Conservation (phyloP, 1,284 basidiomycete species). For the Tilletia indica region DNA sequence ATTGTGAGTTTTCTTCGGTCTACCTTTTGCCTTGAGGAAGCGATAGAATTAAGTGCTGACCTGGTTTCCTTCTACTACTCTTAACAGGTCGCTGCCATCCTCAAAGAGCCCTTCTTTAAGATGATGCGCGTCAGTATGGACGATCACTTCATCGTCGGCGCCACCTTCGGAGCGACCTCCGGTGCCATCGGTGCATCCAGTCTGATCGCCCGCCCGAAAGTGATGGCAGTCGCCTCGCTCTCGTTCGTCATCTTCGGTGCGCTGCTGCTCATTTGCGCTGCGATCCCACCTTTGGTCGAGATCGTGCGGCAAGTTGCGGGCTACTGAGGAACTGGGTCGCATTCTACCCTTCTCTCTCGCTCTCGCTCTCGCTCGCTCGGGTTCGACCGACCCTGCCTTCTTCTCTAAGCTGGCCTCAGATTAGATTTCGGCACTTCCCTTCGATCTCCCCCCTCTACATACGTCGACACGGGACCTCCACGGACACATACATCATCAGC, state of each 20-base stretch:
- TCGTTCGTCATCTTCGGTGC: slow-evolving; percentile 45
- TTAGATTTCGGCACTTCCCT: no score
- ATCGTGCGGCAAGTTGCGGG: slow-evolving; percentile 24
- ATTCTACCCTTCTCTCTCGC: no score
- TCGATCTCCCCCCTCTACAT: no score
- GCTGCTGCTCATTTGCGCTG: slow-evolving; percentile 38
- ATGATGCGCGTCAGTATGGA: slow-evolving; percentile 32
- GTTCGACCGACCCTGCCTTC: no score
- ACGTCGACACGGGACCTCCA: no score
- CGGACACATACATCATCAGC: no score
- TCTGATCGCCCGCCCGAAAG: slow-evolving; percentile 37
- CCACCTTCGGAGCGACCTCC: slow-evolving; percentile 42
- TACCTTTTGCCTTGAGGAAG: neutral
- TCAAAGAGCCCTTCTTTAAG: slow-evolving; percentile 45
- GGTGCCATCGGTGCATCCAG: slow-evolving; percentile 44
- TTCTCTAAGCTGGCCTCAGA: no score
- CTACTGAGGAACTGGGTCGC: neutral
- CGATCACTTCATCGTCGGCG: slow-evolving; percentile 40
- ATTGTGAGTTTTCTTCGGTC: slow-evolving; percentile 24
- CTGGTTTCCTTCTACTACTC: neutral
- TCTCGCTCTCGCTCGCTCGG: no score
- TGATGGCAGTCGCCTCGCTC: slow-evolving; percentile 42
- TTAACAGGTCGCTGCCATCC: slow-evolving; percentile 28
- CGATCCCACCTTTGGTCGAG: slow-evolving; percentile 39
- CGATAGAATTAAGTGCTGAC: neutral